Evolutionary conservation across 768 basidiomycete genomes (phyloP).

Genomic region (Calvatia gigantea): DNA sequence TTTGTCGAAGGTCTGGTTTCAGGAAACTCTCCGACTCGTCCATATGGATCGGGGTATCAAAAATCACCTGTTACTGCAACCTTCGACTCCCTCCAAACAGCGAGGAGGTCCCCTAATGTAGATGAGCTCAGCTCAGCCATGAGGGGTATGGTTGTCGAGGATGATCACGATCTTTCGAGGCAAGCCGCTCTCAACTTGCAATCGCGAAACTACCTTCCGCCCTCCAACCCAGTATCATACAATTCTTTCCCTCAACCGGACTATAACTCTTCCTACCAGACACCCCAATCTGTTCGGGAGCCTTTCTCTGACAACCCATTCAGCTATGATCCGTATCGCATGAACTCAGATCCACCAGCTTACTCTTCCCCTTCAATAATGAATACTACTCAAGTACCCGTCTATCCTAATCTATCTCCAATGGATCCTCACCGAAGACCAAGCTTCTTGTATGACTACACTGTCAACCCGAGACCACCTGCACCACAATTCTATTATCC

Average conservation of each 20-base stretch:
- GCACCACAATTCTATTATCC: conserved; percentile 13
- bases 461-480: conserved; percentile 1
- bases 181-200: conserved; percentile 11
- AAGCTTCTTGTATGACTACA: conserved; percentile 10
- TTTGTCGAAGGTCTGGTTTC: conserved; percentile 7
- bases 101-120: conserved; percentile 29
- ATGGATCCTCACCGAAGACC: conserved; percentile 9
- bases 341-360: conserved; percentile 7
- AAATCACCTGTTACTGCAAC: conserved; percentile 7
- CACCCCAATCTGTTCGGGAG: neutral
- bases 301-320: conserved; percentile 3
- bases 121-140: conserved; percentile 55
- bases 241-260: conserved; percentile 5
- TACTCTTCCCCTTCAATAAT: conserved; percentile 6
- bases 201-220: conserved; percentile 16
- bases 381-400: neutral
- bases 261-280: conserved; percentile 1
- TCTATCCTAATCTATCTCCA: conserved; percentile 2
- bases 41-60: conserved; percentile 11
- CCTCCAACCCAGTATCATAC: conserved; percentile 12
- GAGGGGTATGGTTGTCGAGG: conserved; percentile 42
- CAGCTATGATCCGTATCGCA: conserved; percentile 11
- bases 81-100: conserved; percentile 15
- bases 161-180: conserved; percentile 22
- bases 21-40: conserved; percentile 38